Conservation (phyloP, 768 basidiomycete species). For the Butyriboletus loyo region DNA sequence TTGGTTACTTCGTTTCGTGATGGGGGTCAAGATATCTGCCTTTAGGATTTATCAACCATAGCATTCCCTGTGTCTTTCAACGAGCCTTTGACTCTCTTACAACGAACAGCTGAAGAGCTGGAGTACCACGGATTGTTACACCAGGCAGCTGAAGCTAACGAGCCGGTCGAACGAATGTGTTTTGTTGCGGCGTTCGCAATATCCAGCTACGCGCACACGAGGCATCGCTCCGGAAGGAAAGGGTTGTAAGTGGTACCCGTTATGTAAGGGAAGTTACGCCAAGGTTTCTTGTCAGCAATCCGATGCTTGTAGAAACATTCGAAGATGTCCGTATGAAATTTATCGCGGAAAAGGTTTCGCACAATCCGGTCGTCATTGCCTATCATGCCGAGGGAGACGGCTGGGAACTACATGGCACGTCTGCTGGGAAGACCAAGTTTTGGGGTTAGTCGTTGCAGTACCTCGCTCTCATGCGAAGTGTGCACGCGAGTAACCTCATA, state of each 20-base stretch:
- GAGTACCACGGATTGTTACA: slow-evolving; percentile 74
- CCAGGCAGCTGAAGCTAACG: slow-evolving; percentile 54
- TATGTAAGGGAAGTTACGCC: slow-evolving; percentile 4
- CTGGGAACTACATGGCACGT: slow-evolving; percentile 75
- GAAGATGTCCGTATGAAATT: slow-evolving; percentile 80
- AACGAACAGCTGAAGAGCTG: slow-evolving; percentile 78
- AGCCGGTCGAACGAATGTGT: slow-evolving; percentile 67
- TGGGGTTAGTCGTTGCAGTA: slow-evolving; percentile 60
- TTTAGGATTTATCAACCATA: slow-evolving; percentile 76
- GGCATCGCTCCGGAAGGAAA: slow-evolving; percentile 77
- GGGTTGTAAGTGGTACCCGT: slow-evolving; percentile 63
- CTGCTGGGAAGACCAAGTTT: slow-evolving; percentile 84
- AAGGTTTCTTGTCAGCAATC: slow-evolving; percentile 55
- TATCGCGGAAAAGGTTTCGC: slow-evolving; percentile 84
- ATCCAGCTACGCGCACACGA: slow-evolving; percentile 79
- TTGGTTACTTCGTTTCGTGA: background rate
- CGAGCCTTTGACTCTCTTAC: slow-evolving; percentile 80
- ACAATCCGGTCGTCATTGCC: slow-evolving; percentile 81
- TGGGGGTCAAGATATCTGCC: background rate
- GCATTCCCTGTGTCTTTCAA: slow-evolving; percentile 89
- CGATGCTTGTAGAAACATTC: slow-evolving; percentile 86
- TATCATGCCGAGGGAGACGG: slow-evolving; percentile 78
- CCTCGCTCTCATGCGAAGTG: slow-evolving; percentile 5
- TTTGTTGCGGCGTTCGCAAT: slow-evolving; percentile 83
- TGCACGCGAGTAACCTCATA: slow-evolving; percentile 17